Evolutionary conservation across 108 stramenopile species (phyloP), one percentile per base, ranked within the genome.

Genomic region (Nitzschia putrida): DNA sequence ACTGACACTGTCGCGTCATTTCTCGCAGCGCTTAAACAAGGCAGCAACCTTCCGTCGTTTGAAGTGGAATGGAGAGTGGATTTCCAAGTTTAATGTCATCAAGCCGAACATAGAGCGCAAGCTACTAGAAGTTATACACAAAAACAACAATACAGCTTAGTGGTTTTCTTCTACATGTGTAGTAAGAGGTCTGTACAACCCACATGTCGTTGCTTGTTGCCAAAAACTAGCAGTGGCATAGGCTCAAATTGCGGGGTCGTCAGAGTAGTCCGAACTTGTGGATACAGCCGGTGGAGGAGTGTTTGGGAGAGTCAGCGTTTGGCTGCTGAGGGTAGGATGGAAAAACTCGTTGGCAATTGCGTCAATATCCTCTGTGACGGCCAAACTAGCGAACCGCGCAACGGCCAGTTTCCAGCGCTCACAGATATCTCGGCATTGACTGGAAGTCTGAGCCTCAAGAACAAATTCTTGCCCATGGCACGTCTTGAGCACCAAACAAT

Each of bases 331-430:
- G 0, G 74, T 68, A 0, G 74, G 74, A 63, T 77, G 76, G 52
- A 77, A 77, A 56, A 77, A 77, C 44, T 77, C 76, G 64, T 45
- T 45, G 12, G 68, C 69, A 53, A 77, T 77, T 11, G 68, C 57
- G 57, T 45, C 69, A 53, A 77, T 61, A 34, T 77, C 69, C 51
- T 77, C 76, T 0, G 68, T 77, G 13, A 77, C 76, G 8, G 76
- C 76, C 21, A 77, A 54, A 45, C 76, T 69, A 34, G 76, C 76
- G 60, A 77, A 77, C 39, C 76, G 54, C 18, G 76, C 76, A 7
- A 77, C 64, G 0, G 64, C 61, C 10, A 77, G n/a, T 39, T 77
- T 77, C 76, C 76, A 77, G 39, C 65, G 76, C 29, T 77, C 69
- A 16, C 67, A 55, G 41, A 77, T 69, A 1, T 22, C 16, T 38